Percentiles rank a stretch among this genome's conserved stretches.
phyloP scores from a whole-genome alignment of 2,329 filamentous ascomycete species.

The Fusarium sp. region DNA sequence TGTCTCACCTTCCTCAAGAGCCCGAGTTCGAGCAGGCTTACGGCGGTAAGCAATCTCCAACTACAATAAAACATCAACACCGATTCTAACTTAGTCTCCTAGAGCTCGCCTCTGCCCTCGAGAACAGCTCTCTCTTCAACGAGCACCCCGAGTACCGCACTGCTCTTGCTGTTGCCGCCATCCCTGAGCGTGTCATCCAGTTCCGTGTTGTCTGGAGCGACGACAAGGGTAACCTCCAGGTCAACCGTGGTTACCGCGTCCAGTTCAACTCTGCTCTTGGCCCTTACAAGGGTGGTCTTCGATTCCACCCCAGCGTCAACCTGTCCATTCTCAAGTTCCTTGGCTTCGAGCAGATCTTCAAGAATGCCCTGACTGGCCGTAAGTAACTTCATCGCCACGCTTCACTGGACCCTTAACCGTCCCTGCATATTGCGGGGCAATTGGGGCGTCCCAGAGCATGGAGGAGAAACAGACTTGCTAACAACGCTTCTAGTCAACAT shows the following conservation, averaged over 20 bases:
- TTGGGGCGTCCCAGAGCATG: conserved; percentile 3
- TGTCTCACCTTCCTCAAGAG: conserved; percentile 88
- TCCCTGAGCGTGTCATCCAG: conserved; percentile 96
- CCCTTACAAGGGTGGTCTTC: conserved; percentile 96
- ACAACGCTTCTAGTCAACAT: conserved; percentile 65
- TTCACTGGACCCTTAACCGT: conserved; percentile 7
- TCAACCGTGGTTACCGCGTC: conserved; percentile 95
- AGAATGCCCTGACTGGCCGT: conserved; percentile 97
- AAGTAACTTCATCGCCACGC: conserved; percentile 57
- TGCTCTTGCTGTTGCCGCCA: conserved; percentile 85
- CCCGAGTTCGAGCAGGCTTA: conserved; percentile 99
- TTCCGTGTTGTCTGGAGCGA: conserved; percentile 98
- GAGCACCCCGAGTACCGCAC: conserved; percentile 95
- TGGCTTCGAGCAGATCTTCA: conserved; percentile 99
- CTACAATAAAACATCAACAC: conserved; percentile 2
- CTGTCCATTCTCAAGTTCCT: conserved; percentile 91
- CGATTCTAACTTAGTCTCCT: conserved; percentile 31
- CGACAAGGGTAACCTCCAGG: conserved; percentile 87
- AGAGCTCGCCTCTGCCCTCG: conserved; percentile 96
- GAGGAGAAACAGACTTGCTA: conserved; percentile 22
- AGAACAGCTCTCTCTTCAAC: conserved; percentile 92
- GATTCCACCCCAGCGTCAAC: conserved; percentile 92
- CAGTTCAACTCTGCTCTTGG: conserved; percentile 99
- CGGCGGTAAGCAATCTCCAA: conserved; percentile 73
- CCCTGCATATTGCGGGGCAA: conserved; percentile 35